Evolutionary conservation across 1,139 yeast species (phyloP).

Genomic region (Suhomyces anneliseae): DNA sequence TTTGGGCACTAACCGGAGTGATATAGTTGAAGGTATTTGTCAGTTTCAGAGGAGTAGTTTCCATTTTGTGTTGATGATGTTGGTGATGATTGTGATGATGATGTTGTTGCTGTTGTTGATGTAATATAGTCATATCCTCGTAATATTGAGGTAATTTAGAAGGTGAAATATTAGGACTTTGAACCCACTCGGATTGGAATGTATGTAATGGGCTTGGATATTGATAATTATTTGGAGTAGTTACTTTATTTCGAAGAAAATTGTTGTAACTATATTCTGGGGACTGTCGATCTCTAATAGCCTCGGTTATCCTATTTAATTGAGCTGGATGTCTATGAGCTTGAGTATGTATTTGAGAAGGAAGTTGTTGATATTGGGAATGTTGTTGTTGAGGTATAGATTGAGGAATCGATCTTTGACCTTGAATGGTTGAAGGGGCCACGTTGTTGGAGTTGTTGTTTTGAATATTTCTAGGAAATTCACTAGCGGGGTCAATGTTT

Average conservation of each 20-base stretch:
- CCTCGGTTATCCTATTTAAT: background rate
- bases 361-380: too few relatives aligned
- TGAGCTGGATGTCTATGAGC: background rate
- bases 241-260: background rate
- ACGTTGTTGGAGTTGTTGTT: background rate
- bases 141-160: slow-evolving; percentile 14
- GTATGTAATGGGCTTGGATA: slow-evolving; percentile 9
- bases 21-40: slow-evolving; percentile 18
- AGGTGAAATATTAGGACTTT: slow-evolving; percentile 29
- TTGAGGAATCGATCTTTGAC: too few relatives aligned
- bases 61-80: slow-evolving; percentile 9
- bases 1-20: slow-evolving; percentile 27
- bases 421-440: background rate
- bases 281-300: background rate
- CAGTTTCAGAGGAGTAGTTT: slow-evolving; percentile 26
- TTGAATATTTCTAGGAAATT: background rate
- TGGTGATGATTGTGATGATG: background rate
- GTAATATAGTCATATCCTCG: slow-evolving; percentile 4
- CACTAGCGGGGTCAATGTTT: slow-evolving; percentile 1
- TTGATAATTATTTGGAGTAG: slow-evolving; percentile 3
- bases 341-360: too few relatives aligned
- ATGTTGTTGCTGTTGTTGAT: slow-evolving; percentile 2
- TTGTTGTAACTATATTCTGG: background rate
- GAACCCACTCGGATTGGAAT: slow-evolving; percentile 41
- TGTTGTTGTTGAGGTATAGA: too few relatives aligned